Base-by-base conservation (phyloP, 306 rosid species). In the Fagus sylvatica region DNA sequence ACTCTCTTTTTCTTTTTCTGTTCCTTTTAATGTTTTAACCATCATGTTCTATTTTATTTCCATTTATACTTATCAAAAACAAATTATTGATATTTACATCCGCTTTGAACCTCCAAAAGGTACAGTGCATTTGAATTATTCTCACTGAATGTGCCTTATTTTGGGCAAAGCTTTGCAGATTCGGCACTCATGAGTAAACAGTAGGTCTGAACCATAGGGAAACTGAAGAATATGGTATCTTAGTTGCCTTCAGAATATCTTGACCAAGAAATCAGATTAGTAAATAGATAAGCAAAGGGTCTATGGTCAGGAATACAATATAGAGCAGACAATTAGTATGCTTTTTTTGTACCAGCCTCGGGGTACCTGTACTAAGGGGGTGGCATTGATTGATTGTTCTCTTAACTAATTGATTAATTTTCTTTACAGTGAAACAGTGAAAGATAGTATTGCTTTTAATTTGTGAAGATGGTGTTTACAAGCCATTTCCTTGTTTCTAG, bases 401-500 rank as follows among this genome's bases (percentile, higher is more conserved):
- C 33, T 69, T 54, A 41, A 48, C 22, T 34, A 68, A 76, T 43
- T 46, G 53, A 56, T 75, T 67, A 42, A 37, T 36, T 39, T 36
- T 19, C 15, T 65, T 65, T 37, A 46, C 43, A 36, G 7, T 36
- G 70, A 65, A 65, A 46, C 43, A 36, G 7, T 36, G 70, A 65
- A 65, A 37, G 48, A 37, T 36, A 16, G 4, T 17, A 36, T 13
- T 64, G n/a, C 1, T 60, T 65, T 17, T 16, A 17, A 37, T 17
- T 37, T 16, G 40, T 17, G 48, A 37, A 65, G 16, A 3, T 36
- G 42, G 15, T 65, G 70, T 65, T 37, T 16, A 36, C 48, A 4
- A 61, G 19, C 70, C 77, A 67, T 53, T 39, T 73, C 59, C 62
- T 55, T 30, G n/a, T 74, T 41, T 65, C 15, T 77, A 54, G 74